Base-by-base conservation (phyloP, 805 yeast genomes). In the Pichia scutulata region DNA sequence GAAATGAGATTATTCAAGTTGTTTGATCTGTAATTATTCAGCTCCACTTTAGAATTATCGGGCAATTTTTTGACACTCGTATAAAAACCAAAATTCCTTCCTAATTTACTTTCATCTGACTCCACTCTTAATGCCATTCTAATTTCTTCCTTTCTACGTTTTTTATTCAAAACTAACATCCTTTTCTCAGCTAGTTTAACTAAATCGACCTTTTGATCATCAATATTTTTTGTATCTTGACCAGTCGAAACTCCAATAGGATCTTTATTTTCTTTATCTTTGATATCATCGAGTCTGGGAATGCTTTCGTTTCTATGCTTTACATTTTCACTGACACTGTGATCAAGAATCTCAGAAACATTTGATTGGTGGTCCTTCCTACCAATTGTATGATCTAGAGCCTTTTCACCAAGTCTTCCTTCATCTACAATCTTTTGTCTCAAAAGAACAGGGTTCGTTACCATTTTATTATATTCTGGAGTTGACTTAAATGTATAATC, bases 401-500 rank as follows among this genome's bases (percentile, higher is more conserved):
- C 95, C 47, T 71, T 72, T 62, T 90, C 97, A 3, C 92, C 93
- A 47, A 81, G 70, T 50, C 86, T 72, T 28, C 95, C 86, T 63
- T 92, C 97, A 46, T 81, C 82, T 2, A 88, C 90, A 47, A 90
- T 71, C 58, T 78, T 78, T 49, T 85, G 78, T 54, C 92, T 74
- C 49, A 92, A 74, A 51, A 77, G 71, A 55, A 84, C 79, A 53
- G 90, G 87, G 60, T 88, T 92, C 1, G 82, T 77, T 16, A 82
- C 67, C 21, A 82, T 72, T 23, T 78, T 71, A 50, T 82, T 74
- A 62, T 72, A 89, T 55, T 75, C 74, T 0, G 96, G 85, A 0
- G 96, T 86, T 50, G 82, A 77, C 65, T 80, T 81, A 63, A 85
- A 92, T 0, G 98, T 92, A 66, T 90, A 95, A 60, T 89, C 96